A percentile compares a stretch with the other conserved stretches of the same genome.
Evolutionary conservation across 2,329 filamentous ascomycete genomes (phyloP).

Genomic region (Biscogniauxia mediterranea): DNA sequence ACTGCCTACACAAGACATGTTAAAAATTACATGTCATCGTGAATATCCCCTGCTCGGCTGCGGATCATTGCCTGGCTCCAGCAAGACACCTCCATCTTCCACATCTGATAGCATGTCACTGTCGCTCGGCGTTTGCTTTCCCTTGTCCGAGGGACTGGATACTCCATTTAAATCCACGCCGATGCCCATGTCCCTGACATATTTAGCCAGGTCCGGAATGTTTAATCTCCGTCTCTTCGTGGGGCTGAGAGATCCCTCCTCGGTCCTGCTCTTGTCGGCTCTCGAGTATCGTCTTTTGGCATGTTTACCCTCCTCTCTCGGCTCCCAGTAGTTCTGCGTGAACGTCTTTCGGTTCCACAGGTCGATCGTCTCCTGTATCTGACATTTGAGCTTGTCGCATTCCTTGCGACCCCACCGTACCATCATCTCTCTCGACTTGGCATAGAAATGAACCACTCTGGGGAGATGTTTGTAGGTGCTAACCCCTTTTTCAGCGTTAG

Average conservation of each 20-base stretch:
- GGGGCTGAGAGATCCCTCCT: neutral
- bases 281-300: no score
- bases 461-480: neutral
- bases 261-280: neutral
- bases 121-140: no score
- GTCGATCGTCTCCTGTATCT: constrained; percentile 9
- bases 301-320: neutral
- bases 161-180: neutral
- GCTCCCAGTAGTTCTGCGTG: constrained; percentile 8
- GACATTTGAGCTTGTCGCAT: neutral
- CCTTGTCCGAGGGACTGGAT: neutral
- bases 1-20: no score
- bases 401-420: neutral
- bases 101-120: no score
- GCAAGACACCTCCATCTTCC: no score
- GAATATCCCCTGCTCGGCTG: no score
- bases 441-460: neutral
- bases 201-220: neutral
- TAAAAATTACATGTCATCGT: no score
- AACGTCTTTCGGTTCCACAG: constrained; percentile 8
- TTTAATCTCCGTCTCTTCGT: neutral
- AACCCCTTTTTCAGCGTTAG: neutral
- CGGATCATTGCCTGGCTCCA: no score
- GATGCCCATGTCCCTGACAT: neutral
- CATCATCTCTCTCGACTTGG: neutral